A percentile compares a stretch with the other conserved stretches of the same genome.
These are phyloP conservation scores for Ceratocystis eucalypticola DNA, from an alignment of 2,329 filamentous ascomycete species.

Conservation along the genomic window DNA sequence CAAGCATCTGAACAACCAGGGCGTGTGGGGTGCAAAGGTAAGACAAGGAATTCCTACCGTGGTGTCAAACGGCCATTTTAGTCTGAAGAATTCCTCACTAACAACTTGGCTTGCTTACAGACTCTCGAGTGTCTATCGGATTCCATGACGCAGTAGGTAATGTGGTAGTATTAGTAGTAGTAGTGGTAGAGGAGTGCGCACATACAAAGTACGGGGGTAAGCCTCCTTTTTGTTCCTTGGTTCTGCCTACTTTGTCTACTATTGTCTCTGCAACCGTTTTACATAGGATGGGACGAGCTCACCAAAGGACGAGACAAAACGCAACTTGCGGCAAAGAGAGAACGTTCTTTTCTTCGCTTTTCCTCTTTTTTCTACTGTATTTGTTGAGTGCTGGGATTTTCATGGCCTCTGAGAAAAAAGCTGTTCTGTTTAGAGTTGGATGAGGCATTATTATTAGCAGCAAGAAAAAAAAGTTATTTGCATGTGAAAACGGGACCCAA, in stretches of 20 bases:
- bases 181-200: background rate
- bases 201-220: too few species aligned
- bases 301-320: background rate
- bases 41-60: constrained; percentile 20
- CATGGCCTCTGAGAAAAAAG: background rate
- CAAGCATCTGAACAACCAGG: constrained; percentile 52
- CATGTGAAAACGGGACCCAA: background rate
- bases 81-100: background rate
- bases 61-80: too few species aligned
- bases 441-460: background rate
- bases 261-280: background rate
- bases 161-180: background rate
- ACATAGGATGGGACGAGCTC: background rate
- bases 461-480: background rate
- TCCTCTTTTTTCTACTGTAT: background rate
- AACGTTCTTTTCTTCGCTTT: background rate
- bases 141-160: background rate
- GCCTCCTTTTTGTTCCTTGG: background rate
- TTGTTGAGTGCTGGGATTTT: constrained; percentile 3
- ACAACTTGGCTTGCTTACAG: background rate
- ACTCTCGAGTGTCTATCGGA: constrained; percentile 15
- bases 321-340: background rate
- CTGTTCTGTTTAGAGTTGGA: background rate
- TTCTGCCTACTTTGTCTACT: background rate
- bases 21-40: constrained; percentile 32